Evolutionary conservation across 805 yeast genomes (phyloP).

Genomic region (Candida mattraensis): DNA sequence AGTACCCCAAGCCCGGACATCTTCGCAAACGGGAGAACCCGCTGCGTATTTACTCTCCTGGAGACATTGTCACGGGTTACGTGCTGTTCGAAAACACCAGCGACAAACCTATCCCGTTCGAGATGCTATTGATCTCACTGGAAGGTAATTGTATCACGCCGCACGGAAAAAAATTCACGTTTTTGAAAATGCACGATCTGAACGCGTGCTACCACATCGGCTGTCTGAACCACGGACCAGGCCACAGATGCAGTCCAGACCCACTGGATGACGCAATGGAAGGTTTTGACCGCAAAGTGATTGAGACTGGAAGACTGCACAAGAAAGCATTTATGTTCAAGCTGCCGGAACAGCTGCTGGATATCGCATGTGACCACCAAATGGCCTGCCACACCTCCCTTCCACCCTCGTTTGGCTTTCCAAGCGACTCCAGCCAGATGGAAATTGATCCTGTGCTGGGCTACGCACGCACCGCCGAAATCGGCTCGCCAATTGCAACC

Average conservation of each 20-base stretch:
- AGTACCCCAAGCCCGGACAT: slow-evolving; percentile 34
- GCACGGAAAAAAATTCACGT: slow-evolving; percentile 27
- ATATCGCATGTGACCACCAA: slow-evolving; percentile 49
- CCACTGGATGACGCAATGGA: slow-evolving; percentile 27
- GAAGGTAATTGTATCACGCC: slow-evolving; percentile 41
- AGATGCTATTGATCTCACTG: slow-evolving; percentile 58
- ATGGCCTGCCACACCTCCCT: slow-evolving; percentile 33
- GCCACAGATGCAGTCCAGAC: slow-evolving; percentile 14
- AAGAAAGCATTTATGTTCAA: slow-evolving; percentile 59
- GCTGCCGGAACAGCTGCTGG: slow-evolving; percentile 53
- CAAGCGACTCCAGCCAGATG: slow-evolving; percentile 26
- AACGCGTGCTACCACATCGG: slow-evolving; percentile 51
- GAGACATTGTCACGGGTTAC: slow-evolving; percentile 66
- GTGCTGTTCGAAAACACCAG: slow-evolving; percentile 43
- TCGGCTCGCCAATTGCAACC: slow-evolving; percentile 55
- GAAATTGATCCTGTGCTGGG: slow-evolving; percentile 43
- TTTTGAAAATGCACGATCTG: slow-evolving; percentile 51
- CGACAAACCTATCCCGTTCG: slow-evolving; percentile 48
- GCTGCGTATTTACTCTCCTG: slow-evolving; percentile 59
- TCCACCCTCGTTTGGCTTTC: slow-evolving; percentile 43
- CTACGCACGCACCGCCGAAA: slow-evolving; percentile 49
- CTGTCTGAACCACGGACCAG: slow-evolving; percentile 17
- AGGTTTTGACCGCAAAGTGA: slow-evolving; percentile 44
- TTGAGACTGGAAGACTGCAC: slow-evolving; percentile 47
- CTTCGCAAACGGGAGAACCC: slow-evolving; percentile 31